Evolutionary conservation across 164 flowering plant genomes (phyloP), one percentile per base, ranked within the genome.

Genomic region (Sextonia rubra): DNA sequence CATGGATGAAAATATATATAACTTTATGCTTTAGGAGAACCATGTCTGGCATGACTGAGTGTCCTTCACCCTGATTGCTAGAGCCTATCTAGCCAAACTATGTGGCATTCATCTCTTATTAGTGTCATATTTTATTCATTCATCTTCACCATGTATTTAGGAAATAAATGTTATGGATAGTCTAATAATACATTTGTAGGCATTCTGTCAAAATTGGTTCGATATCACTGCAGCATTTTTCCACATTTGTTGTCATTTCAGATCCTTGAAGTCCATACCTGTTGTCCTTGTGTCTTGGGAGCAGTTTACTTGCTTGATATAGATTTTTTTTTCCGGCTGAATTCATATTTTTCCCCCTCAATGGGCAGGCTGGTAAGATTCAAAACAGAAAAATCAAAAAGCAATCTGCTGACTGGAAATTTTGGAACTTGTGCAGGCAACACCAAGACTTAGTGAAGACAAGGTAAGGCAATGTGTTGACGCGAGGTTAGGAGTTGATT

Each of bases 401-500:
- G 58, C n/a, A 52, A 63, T 27, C 70, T 69, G 70, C 73, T 72
- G n/a, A 24, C 55, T 68, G 48, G 47, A 71, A 66, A 32, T 68
- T 76, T 72, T 74, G 71, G 26, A 30, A 73, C 32, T 27, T 79
- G 67, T 37, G 64, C 71, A 92, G 97, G 97, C 94, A 61, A 87
- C 97, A 23, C 97, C 97, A 66, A 89, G 87, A 78, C 88, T 92
- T 7, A 89, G 94, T 70, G 97, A 92, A 78, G 97, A 92, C 82
- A 92, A 92, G 77, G 95, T 92, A 15, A 87, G 76, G 81, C 97
- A 92, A 73, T 92, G 97, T 73, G 86, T 93, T 68, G 98, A 93
- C 78, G 66, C 88, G 47, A 83, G 90, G 78, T 83, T 93, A 47
- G 86, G 82, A 62, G 85, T 83, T 52, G 90, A 91, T 0, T 93